Conservation (phyloP, 2,329 filamentous ascomycete species). For the Aspergillus sp. region DNA sequence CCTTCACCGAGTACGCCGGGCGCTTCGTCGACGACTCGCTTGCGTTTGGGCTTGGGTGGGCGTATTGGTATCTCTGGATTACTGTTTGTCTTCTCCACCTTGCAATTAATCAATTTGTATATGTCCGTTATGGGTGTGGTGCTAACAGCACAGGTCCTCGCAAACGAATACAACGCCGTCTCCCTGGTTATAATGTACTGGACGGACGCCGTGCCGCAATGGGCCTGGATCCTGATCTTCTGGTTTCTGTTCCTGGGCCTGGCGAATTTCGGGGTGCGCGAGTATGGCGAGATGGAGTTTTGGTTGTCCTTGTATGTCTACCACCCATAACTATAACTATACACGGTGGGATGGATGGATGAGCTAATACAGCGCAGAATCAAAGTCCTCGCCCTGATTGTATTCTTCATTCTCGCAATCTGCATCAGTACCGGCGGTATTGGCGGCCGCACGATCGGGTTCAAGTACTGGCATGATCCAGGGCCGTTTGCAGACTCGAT, state of each 20-base stretch:
- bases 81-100: constrained; percentile 62
- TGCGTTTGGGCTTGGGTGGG: constrained; percentile 77
- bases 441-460: constrained; percentile 67
- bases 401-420: constrained; percentile 74
- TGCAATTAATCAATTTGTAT: no score
- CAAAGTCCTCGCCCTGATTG: constrained; percentile 73
- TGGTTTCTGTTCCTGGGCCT: constrained; percentile 66
- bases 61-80: constrained; percentile 79
- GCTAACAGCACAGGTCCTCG: neutral
- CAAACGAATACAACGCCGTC: constrained; percentile 12
- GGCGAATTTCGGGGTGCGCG: constrained; percentile 69
- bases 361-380: constrained; percentile 24
- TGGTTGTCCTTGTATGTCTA: constrained; percentile 62
- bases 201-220: constrained; percentile 62
- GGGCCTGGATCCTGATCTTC: constrained; percentile 66
- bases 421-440: constrained; percentile 68
- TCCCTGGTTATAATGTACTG: constrained; percentile 71
- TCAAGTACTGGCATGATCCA: constrained; percentile 67
- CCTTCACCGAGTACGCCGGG: constrained; percentile 74
- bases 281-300: constrained; percentile 72
- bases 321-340: neutral
- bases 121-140: no score
- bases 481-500: constrained; percentile 69
- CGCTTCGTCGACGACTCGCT: constrained; percentile 70
- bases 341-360: neutral